A percentile compares a stretch with the other conserved stretches of the same genome.
phyloP scores from a whole-genome alignment of 169 alveolate species.

The Perkinsus marinus region DNA sequence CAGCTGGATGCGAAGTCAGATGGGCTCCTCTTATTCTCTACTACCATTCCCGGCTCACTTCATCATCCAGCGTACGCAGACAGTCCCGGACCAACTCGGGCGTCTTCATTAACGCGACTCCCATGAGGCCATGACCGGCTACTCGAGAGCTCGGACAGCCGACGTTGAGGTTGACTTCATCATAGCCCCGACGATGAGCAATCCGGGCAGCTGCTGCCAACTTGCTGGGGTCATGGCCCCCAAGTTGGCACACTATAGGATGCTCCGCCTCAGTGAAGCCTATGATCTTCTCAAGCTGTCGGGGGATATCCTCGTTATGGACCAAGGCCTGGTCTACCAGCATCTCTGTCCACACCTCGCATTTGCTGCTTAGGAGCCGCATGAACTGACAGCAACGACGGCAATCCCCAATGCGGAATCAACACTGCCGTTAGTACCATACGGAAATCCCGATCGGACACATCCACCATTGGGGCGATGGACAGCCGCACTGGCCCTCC shows the following conservation, averaged over 20 bases:
- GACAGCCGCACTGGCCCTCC: conserved; percentile 24
- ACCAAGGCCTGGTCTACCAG: conserved; percentile 60
- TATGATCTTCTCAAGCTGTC: conserved; percentile 13
- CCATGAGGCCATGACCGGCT: conserved; percentile 74
- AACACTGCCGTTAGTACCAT: conserved; percentile 6
- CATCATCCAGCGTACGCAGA: conserved; percentile 15
- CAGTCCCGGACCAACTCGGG: conserved; percentile 75
- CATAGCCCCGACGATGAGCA: conserved; percentile 71
- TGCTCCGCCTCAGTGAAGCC: conserved; percentile 50
- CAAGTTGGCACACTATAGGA: conserved; percentile 79
- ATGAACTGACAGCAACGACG: conserved; percentile 20
- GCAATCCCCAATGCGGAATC: not conserved
- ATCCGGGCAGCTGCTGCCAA: conserved; percentile 70
- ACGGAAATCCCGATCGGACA: conserved; percentile 71
- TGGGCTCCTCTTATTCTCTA: too few relatives aligned
- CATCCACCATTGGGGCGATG: conserved; percentile 91
- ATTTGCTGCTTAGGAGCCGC: conserved; percentile 62
- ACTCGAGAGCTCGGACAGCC: conserved; percentile 86
- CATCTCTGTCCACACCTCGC: conserved; percentile 84
- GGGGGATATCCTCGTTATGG: conserved; percentile 35
- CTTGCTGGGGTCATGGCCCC: conserved; percentile 77
- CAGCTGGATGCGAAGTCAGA: too few relatives aligned
- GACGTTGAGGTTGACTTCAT: conserved; percentile 79
- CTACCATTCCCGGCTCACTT: not conserved
- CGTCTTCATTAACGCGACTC: conserved; percentile 87